phyloP scores from a whole-genome alignment of 169 alveolate species.

The Eimeria nieschulzi region DNA sequence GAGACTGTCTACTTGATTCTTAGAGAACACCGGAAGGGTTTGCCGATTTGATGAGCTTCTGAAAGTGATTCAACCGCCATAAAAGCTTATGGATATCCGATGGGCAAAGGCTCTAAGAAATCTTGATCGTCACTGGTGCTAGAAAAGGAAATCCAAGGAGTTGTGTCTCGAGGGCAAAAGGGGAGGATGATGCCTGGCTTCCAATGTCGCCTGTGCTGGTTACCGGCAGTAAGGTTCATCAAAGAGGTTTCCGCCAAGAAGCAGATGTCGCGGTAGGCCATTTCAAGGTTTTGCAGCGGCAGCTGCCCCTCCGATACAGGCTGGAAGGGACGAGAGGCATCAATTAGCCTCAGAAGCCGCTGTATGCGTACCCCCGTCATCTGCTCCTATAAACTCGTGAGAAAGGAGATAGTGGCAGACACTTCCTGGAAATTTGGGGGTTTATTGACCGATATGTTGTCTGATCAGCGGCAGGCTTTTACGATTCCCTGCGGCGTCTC shows the following conservation, averaged over 20 bases:
- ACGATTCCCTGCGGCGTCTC: too few relatives aligned
- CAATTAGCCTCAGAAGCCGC: constrained; percentile 56
- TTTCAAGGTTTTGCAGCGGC: constrained; percentile 28
- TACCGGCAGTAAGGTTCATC: constrained; percentile 59
- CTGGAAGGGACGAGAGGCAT: constrained; percentile 58
- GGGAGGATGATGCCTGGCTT: background rate
- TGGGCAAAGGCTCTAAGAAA: too few relatives aligned
- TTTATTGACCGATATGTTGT: too few relatives aligned
- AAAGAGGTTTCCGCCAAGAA: constrained; percentile 46
- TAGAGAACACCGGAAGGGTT: background rate
- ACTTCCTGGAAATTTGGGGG: too few relatives aligned
- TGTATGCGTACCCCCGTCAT: constrained; percentile 60
- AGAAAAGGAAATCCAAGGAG: too few relatives aligned
- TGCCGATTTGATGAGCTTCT: background rate
- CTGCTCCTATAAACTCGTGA: background rate
- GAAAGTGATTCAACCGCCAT: background rate
- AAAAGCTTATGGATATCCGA: background rate
- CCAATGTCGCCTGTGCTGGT: background rate
- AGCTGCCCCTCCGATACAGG: constrained; percentile 35
- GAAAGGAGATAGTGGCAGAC: too few relatives aligned
- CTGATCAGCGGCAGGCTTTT: too few relatives aligned
- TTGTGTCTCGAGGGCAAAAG: background rate
- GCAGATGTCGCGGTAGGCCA: constrained; percentile 55
- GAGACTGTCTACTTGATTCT: background rate
- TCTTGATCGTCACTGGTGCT: too few relatives aligned